These are phyloP conservation scores for Trichoderma guizhouense DNA, from an alignment of 2,329 filamentous ascomycete genomes.

Conservation along the genomic window DNA sequence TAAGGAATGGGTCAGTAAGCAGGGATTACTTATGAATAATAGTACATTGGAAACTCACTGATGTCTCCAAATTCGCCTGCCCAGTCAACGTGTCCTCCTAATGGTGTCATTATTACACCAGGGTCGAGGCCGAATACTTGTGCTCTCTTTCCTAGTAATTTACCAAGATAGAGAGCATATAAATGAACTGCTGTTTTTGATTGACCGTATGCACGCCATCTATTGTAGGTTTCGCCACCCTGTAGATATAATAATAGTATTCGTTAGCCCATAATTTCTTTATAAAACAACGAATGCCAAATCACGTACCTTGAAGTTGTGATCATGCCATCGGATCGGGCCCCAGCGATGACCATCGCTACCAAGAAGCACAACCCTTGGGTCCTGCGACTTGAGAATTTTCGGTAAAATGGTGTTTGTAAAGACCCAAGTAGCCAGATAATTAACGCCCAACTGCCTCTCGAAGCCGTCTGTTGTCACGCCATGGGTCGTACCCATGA, in stretches of 20 bases:
- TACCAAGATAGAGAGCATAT: background rate
- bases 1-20: background rate
- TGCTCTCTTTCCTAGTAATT: conserved; percentile 31
- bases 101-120: conserved; percentile 29
- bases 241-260: background rate
- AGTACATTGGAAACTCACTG: background rate
- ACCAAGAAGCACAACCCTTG: background rate
- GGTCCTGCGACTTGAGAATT: background rate
- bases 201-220: background rate
- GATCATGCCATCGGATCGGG: background rate
- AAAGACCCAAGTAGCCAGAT: background rate
- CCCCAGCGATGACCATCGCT: background rate
- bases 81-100: conserved; percentile 26
- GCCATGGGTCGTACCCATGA: conserved; percentile 35
- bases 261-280: background rate
- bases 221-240: background rate
- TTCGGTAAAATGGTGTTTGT: background rate
- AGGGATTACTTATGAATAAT: background rate
- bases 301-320: background rate
- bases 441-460: background rate
- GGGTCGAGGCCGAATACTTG: conserved; percentile 36
- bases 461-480: background rate
- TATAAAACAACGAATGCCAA: background rate
- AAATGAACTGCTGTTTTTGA: background rate
- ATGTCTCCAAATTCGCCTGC: background rate